phyloP scores from a whole-genome alignment of 202 grass and related monocot species.

The Setaria viridis region DNA sequence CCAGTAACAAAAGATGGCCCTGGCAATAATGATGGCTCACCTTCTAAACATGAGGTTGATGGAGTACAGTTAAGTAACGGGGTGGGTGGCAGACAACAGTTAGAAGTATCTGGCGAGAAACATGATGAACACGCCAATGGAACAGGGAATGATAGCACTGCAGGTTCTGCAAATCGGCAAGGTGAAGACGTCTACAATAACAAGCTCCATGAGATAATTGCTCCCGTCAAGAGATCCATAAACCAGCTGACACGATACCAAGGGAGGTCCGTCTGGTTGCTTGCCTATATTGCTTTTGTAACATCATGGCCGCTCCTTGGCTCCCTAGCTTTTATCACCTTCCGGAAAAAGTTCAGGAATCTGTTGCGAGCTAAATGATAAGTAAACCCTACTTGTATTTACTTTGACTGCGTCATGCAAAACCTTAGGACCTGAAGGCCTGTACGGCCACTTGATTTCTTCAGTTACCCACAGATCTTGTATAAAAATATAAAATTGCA shows the following conservation, averaged over 20 bases:
- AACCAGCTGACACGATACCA: slow-evolving; percentile 60
- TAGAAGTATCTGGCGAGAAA: slow-evolving; percentile 17
- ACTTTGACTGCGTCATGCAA: not conserved
- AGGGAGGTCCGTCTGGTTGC: slow-evolving; percentile 77
- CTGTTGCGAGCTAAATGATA: slow-evolving; percentile 40
- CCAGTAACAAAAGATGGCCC: slow-evolving; percentile 51
- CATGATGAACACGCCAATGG: slow-evolving; percentile 32
- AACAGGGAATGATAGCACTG: slow-evolving; percentile 20
- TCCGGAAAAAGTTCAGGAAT: slow-evolving; percentile 69
- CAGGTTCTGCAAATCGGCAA: slow-evolving; percentile 29
- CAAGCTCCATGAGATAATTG: slow-evolving; percentile 52
- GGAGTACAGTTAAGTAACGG: slow-evolving; percentile 37
- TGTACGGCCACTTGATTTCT: slow-evolving; percentile 22
- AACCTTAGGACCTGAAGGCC: slow-evolving; percentile 6
- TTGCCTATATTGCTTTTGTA: slow-evolving; percentile 82
- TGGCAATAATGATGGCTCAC: slow-evolving; percentile 17
- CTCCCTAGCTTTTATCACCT: slow-evolving; percentile 66
- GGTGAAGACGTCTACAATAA: slow-evolving; percentile 31
- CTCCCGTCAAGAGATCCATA: slow-evolving; percentile 80
- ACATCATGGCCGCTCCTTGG: slow-evolving; percentile 90
- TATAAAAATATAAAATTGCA: slow-evolving; percentile 13
- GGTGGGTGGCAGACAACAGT: slow-evolving; percentile 1
- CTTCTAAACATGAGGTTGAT: slow-evolving; percentile 40
- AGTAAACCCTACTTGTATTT: not conserved
- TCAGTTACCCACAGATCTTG: not conserved